phyloP scores from a whole-genome alignment of 176 grass and related monocot species.

The Zoysia pacifica region DNA sequence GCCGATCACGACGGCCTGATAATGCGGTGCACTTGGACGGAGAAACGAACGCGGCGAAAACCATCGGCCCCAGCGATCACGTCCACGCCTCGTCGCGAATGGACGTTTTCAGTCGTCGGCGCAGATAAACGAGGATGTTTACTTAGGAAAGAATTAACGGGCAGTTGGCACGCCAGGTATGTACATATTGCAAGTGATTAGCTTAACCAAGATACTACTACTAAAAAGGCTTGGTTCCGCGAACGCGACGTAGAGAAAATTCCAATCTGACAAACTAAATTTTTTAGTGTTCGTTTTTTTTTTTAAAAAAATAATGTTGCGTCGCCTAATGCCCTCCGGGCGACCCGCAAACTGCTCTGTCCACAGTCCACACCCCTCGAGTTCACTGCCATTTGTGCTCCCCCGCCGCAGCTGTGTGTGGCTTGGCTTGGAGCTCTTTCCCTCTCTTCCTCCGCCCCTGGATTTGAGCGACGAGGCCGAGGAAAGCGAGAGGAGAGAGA shows the following conservation, averaged over 20 bases:
- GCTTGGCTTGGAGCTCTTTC: background rate
- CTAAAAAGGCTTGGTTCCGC: no score
- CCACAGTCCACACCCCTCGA: constrained; percentile 31
- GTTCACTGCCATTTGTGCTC: constrained; percentile 31
- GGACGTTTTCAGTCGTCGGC: no score
- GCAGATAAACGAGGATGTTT: no score
- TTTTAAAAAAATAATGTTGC: no score
- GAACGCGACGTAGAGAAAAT: no score
- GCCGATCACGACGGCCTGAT: background rate
- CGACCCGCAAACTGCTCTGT: constrained; percentile 25
- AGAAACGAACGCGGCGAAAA: background rate
- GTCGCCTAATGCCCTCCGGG: background rate
- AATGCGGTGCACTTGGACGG: background rate
- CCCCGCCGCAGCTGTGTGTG: background rate
- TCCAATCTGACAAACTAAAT: no score
- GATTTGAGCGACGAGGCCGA: constrained; percentile 37
- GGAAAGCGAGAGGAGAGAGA: background rate
- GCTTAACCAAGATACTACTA: no score
- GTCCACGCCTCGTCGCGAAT: no score
- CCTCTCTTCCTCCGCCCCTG: background rate
- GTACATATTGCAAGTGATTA: no score
- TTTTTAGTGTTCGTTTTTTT: no score
- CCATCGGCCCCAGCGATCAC: background rate
- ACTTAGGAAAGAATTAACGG: no score
- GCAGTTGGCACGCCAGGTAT: no score